Base-by-base conservation (phyloP, 768 basidiomycete species). In the Baorangia bicolor region DNA sequence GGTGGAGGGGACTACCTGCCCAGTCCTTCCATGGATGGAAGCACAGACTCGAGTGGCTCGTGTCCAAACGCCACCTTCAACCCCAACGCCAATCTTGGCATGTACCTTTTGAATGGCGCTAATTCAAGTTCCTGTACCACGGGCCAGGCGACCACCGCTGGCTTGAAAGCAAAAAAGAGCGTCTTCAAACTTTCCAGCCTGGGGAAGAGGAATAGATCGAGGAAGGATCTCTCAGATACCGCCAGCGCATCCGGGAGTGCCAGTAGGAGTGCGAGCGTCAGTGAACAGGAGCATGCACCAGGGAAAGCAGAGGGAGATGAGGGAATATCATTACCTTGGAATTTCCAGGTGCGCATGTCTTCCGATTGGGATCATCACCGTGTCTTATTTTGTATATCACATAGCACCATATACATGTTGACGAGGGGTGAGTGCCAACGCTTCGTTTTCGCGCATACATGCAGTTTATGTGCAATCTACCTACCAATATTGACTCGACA, bases 361-460 rank as follows among this genome's bases (percentile, higher is more conserved):
- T 28, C 58, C 13, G 14, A 44, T 28, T 2, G 21, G 5, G 30
- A 37, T 49, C 0, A 9, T 21, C 43, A 3, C 40, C 16, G 9
- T 11, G 10, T 49, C 59, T 57, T 9, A 61, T 48, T 28, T 41
- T 39, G 48, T 20, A 31, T 39, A 8, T 43, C 27, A 8, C 42
- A n/a, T 42, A 89, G 87, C 88, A 91, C 65, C 80, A 90, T 64
- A 82, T 90, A 33, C 88, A 91, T 64, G 88, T 90, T 28, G 86
- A 90, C 68, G 88, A 90, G 72, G 84, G 77, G 84, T 87, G 60
- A 53, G 80, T 77, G 4, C 18, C 20, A 23, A 30, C 18, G 10
- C n/a, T n/a, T 35, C 21, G 5, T 55, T 40, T 46, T 37, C 39
- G 20, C 60, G 39, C 45, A 35, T 45, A 34, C 43, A 44, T 51